Conservation (phyloP, 345 rosid genomes). For the Anastatica hierochuntica region DNA sequence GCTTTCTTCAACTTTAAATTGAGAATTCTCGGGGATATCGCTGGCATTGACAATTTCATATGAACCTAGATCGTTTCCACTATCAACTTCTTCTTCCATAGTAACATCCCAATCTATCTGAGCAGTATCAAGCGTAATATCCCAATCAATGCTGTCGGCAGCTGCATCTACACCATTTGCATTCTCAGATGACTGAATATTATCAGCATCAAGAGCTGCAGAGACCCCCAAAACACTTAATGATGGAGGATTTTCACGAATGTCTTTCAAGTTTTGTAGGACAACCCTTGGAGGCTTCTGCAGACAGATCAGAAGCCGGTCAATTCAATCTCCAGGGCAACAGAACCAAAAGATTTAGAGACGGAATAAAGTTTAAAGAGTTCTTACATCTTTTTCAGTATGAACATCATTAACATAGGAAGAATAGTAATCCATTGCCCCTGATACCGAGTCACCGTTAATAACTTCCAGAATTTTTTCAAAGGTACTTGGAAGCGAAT, state of each 20-base stretch:
- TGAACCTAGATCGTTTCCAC: conserved; percentile 76
- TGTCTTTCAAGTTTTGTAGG: conserved; percentile 50
- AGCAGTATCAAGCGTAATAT: conserved; percentile 65
- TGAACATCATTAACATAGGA: conserved; percentile 79
- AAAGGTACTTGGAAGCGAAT: conserved; percentile 75
- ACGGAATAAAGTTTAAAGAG: neutral
- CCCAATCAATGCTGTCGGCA: conserved; percentile 76
- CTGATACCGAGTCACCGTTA: conserved; percentile 55
- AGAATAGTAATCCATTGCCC: conserved; percentile 71
- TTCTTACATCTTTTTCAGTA: conserved; percentile 75
- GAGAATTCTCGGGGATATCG: conserved; percentile 44
- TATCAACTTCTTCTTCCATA: conserved; percentile 67
- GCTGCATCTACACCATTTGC: conserved; percentile 41
- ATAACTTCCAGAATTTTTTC: conserved; percentile 59
- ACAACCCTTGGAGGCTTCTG: conserved; percentile 53
- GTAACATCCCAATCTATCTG: conserved; percentile 96
- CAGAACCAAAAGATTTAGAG: neutral
- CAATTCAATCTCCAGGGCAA: neutral
- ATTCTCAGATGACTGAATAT: conserved; percentile 30
- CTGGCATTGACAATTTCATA: conserved; percentile 83
- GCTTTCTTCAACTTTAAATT: conserved; percentile 32
- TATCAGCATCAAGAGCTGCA: conserved; percentile 38
- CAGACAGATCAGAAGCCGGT: conserved; percentile 24
- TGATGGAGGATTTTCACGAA: conserved; percentile 72
- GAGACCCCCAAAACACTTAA: conserved; percentile 49